phyloP scores from a whole-genome alignment of 2,329 filamentous ascomycete species.

The Scopulariopsis brevicaulis region DNA sequence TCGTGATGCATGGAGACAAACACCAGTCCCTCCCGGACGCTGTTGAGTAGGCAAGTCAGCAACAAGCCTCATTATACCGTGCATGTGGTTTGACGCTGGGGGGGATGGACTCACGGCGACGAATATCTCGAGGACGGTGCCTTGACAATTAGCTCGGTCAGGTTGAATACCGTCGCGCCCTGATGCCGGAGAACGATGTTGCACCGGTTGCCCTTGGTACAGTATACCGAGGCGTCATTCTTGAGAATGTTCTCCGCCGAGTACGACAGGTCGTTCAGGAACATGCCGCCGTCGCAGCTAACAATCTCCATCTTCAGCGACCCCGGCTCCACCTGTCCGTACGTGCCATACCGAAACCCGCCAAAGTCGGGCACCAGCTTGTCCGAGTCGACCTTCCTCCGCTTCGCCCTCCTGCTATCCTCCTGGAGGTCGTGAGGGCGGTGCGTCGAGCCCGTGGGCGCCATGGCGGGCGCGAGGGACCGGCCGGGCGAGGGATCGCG shows the following conservation, averaged over 20 bases:
- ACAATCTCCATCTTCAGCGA: constrained; percentile 76
- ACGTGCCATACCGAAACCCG: constrained; percentile 70
- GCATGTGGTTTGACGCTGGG: neutral
- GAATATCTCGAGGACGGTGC: constrained; percentile 74
- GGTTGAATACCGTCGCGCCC: constrained; percentile 66
- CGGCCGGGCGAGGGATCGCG: neutral
- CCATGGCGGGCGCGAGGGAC: constrained; percentile 6
- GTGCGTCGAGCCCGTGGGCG: constrained; percentile 16
- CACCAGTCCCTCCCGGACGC: constrained; percentile 82
- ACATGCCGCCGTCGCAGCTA: constrained; percentile 76
- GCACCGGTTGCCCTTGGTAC: constrained; percentile 76
- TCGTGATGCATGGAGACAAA: constrained; percentile 82
- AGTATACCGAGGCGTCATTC: constrained; percentile 79
- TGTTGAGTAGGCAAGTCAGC: constrained; percentile 20
- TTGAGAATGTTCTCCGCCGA: constrained; percentile 72
- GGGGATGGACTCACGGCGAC: constrained; percentile 61
- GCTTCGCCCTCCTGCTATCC: constrained; percentile 46
- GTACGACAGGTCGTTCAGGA: constrained; percentile 50
- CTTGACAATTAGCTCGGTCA: constrained; percentile 81
- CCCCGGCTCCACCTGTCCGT: constrained; percentile 78
- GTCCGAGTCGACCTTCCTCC: constrained; percentile 60
- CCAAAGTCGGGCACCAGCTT: constrained; percentile 33
- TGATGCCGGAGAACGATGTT: constrained; percentile 79
- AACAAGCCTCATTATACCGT: neutral
- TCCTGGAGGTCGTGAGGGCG: constrained; percentile 28